phyloP scores from a whole-genome alignment of 1,284 basidiomycete genomes.

The Ustilago trichophora region DNA sequence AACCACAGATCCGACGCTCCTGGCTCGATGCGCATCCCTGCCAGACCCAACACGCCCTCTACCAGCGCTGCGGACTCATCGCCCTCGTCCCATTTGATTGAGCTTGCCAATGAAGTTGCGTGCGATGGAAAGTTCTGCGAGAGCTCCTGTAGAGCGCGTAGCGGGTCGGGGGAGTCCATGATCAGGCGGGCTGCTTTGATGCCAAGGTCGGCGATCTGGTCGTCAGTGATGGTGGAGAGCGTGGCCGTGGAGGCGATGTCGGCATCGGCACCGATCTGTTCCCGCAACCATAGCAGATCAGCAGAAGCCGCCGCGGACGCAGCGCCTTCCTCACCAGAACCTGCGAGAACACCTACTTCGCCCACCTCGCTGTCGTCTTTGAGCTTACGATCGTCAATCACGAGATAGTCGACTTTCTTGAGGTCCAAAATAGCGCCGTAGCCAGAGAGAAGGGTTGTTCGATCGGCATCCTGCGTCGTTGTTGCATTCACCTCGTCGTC shows the following conservation, averaged over 20 bases:
- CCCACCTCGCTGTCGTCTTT: conserved; percentile 34
- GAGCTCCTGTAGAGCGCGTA: conserved; percentile 55
- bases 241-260: background rate
- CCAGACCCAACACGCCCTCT: conserved; percentile 29
- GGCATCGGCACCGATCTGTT: conserved; percentile 23
- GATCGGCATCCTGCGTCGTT: background rate
- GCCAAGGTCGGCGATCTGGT: conserved; percentile 41
- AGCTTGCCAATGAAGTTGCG: conserved; percentile 44
- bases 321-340: conserved; percentile 7
- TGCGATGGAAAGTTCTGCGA: conserved; percentile 60
- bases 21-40: conserved; percentile 34
- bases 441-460: conserved; percentile 73
- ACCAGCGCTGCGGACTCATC: conserved; percentile 27
- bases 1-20: conserved; percentile 59
- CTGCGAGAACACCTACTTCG: conserved; percentile 21
- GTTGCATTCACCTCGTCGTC: too few relatives aligned
- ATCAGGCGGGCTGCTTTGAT: conserved; percentile 49
- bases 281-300: conserved; percentile 22
- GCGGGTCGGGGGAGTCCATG: conserved; percentile 51
- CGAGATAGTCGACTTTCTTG: conserved; percentile 97
- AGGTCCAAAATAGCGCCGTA: conserved; percentile 91
- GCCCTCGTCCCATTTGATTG: conserved; percentile 29
- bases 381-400: conserved; percentile 70
- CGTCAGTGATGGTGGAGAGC: conserved; percentile 21
- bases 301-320: conserved; percentile 1